Percentiles rank a stretch among this genome's conserved stretches.
Conservation (phyloP, 1,284 basidiomycete species). For the Mycena sp. region DNA sequence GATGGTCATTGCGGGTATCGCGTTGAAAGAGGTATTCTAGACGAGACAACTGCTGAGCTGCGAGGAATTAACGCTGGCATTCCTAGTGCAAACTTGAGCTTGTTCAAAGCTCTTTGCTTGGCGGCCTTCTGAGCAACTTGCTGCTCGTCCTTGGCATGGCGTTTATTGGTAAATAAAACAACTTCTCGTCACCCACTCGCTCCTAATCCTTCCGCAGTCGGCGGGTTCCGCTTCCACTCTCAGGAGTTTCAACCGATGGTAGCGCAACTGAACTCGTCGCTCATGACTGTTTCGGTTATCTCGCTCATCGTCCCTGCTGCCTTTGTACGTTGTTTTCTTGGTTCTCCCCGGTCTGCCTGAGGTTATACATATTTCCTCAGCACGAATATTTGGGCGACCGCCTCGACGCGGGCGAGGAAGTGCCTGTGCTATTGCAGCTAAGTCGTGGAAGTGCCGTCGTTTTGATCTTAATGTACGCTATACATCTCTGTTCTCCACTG, state of each 20-base stretch:
- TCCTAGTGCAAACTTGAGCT: constrained; percentile 70
- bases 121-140: constrained; percentile 71
- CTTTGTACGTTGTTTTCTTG: constrained; percentile 53
- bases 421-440: constrained; percentile 49
- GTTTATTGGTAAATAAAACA: constrained; percentile 49
- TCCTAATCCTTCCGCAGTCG: constrained; percentile 47
- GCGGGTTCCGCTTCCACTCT: constrained; percentile 69
- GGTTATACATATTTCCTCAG: constrained; percentile 31
- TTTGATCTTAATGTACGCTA: constrained; percentile 62
- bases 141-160: constrained; percentile 76
- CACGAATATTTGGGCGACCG: constrained; percentile 51
- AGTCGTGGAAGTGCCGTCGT: constrained; percentile 62
- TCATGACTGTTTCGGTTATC: constrained; percentile 66
- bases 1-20: constrained; percentile 58
- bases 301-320: constrained; percentile 70
- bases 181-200: neutral
- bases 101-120: constrained; percentile 68
- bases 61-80: too few relatives aligned
- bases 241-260: constrained; percentile 71
- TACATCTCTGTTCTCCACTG: too few relatives aligned
- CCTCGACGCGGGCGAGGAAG: constrained; percentile 46
- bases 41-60: too few relatives aligned
- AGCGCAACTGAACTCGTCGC: constrained; percentile 71
- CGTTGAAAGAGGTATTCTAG: constrained; percentile 48
- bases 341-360: too few relatives aligned